Percentiles rank a stretch among this genome's conserved stretches.
phyloP scores from a whole-genome alignment of 2,329 filamentous ascomycete genomes.

The Achaetomium macrosporum region DNA sequence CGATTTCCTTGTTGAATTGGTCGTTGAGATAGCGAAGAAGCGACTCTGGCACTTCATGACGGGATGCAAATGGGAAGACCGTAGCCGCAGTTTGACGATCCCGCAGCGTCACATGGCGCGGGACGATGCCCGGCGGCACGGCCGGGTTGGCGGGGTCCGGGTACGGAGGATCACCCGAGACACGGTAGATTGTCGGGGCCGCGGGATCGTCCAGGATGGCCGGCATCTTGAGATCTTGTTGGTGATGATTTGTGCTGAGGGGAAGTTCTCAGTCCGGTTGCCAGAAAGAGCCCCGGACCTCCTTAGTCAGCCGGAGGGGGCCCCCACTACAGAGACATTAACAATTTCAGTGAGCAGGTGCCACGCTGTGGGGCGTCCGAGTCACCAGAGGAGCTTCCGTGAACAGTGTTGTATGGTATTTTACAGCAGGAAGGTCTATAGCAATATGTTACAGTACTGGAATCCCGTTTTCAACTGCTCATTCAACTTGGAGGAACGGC shows the following conservation, averaged over 20 bases:
- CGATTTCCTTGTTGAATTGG: constrained; percentile 84
- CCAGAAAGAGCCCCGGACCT: constrained; percentile 5
- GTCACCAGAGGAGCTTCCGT: too few relatives aligned
- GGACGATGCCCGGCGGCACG: constrained; percentile 62
- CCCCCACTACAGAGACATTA: not conserved
- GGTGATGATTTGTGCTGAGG: constrained; percentile 32
- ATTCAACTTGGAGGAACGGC: not conserved
- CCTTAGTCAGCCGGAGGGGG: not conserved
- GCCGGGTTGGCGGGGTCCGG: constrained; percentile 56
- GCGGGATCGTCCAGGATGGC: constrained; percentile 74
- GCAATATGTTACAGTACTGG: constrained; percentile 4
- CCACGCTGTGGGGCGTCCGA: too few relatives aligned
- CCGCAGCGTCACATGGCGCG: constrained; percentile 73
- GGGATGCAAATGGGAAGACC: constrained; percentile 74
- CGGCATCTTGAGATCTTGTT: constrained; percentile 57
- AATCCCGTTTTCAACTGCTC: not conserved
- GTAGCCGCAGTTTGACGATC: constrained; percentile 81
- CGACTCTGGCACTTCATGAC: constrained; percentile 66
- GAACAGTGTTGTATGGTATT: not conserved
- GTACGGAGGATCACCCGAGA: constrained; percentile 60
- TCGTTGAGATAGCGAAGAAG: constrained; percentile 73
- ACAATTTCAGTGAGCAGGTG: too few relatives aligned
- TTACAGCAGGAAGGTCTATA: not conserved
- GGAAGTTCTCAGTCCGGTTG: constrained; percentile 22
- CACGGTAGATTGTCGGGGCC: constrained; percentile 63